A percentile compares a stretch with the other conserved stretches of the same genome.
phyloP scores from a whole-genome alignment of 176 grass and related monocot species.

The Puya raimondii region DNA sequence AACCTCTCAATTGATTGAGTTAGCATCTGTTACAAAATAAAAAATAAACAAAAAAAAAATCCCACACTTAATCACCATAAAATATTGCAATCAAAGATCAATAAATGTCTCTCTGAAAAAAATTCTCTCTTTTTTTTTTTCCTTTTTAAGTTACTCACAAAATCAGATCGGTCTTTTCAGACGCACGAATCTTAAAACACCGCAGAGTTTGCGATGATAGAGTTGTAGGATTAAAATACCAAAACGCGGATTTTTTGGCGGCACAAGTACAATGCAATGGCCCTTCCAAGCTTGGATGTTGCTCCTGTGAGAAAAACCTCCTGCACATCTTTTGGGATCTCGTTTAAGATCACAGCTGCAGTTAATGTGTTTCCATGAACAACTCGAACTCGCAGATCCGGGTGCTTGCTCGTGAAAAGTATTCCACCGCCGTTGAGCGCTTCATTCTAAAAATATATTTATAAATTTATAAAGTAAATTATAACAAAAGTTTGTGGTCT shows the following conservation, averaged over 20 bases:
- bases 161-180: no score
- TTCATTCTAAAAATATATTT: slow-evolving; percentile 41
- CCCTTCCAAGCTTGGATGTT: slow-evolving; percentile 86
- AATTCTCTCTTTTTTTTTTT: no score
- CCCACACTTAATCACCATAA: not conserved
- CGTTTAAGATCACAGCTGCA: slow-evolving; percentile 79
- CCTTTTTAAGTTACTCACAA: no score
- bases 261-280: slow-evolving; percentile 82
- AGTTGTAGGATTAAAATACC: slow-evolving; percentile 16
- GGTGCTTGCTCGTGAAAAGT: slow-evolving; percentile 65
- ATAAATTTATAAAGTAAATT: not conserved
- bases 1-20: slow-evolving; percentile 71
- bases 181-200: no score
- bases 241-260: slow-evolving; percentile 64
- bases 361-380: slow-evolving; percentile 97
- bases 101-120: no score
- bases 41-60: not conserved
- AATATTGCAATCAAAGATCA: no score
- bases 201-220: not conserved
- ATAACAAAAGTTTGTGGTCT: no score
- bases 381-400: slow-evolving; percentile 57
- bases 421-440: slow-evolving; percentile 76
- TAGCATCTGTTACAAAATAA: slow-evolving; percentile 47
- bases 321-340: slow-evolving; percentile 49
- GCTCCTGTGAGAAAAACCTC: slow-evolving; percentile 89